Evolutionary conservation across 2,329 filamentous ascomycete species (phyloP), one percentile per base, ranked within the genome.

Genomic region (Colletotrichum limetticola): DNA sequence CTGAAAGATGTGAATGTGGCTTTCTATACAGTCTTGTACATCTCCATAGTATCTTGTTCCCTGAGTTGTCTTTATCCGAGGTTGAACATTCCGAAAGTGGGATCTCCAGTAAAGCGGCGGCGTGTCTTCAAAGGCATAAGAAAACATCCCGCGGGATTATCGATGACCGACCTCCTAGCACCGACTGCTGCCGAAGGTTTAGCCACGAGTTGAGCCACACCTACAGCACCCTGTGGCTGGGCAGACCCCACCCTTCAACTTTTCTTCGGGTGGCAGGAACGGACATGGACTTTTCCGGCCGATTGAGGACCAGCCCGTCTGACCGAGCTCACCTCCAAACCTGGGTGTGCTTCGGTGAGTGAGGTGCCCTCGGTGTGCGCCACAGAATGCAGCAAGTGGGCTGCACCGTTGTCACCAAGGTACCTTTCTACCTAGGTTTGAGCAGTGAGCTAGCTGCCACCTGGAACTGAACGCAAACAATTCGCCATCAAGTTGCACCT

Each of bases 91-190:
- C 8, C 53, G 24, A 49, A 66, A 42, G 62, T 66, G 53, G 55
- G 63, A 66, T 66, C 53, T 26, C 35, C 35, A 5, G 24, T 58
- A 66, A 66, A 66, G 63, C 63, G 37, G 63, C 63, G 53, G 11
- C 30, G 32, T 32, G 35, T 52, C 63, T 66, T 59, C 63, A 66
- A 24, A 52, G 26, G 53, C 24, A 46, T 22, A 66, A 66, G 64
- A 52, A 59, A 66, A 59, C 64, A 59, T 66, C 55, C 64, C 64
- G 55, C 64, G 55, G 64, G 64, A 59, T 66, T 66, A 59, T 66
- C 64, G 64, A 66, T 66, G 64, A 66, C 64, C 64, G 64, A 66
- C 64, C 64, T 59, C 55, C 55, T 59, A 66, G 64, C 55, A 66
- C 64, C 64, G 64, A 66, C 64, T 35, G 35, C 58, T 66, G 64